These are phyloP conservation scores for Wallacemonas sp. DNA, from an alignment of 208 protist species.

Conservation along the genomic window DNA sequence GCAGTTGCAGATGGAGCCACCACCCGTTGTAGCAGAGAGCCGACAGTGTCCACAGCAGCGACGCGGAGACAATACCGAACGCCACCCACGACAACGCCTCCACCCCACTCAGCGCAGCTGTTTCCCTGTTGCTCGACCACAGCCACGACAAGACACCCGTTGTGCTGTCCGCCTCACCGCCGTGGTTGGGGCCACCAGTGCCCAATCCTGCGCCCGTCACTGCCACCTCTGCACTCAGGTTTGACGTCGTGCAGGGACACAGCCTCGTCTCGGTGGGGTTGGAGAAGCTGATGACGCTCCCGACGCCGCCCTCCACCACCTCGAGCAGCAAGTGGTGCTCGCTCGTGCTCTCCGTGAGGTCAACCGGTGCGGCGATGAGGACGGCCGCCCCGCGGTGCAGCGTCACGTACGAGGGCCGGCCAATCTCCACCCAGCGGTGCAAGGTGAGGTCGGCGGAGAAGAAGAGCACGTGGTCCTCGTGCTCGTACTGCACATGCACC, in stretches of 20 bases:
- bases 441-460: constrained; percentile 55
- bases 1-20: constrained; percentile 70
- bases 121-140: constrained; percentile 3
- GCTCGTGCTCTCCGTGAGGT: constrained; percentile 20
- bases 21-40: constrained; percentile 68
- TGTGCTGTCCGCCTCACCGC: not conserved
- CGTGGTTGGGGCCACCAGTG: not conserved
- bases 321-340: constrained; percentile 51
- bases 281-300: constrained; percentile 49
- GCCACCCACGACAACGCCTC: constrained; percentile 61
- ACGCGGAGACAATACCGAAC: constrained; percentile 57
- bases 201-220: not conserved
- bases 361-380: constrained; percentile 36
- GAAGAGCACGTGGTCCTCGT: constrained; percentile 46
- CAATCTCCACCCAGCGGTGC: constrained; percentile 48
- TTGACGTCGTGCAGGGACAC: not conserved
- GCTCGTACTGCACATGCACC: constrained; percentile 28
- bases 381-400: constrained; percentile 35
- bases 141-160: not conserved
- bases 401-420: constrained; percentile 34
- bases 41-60: constrained; percentile 62
- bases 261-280: not conserved
- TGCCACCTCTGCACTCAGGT: not conserved
- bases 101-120: constrained; percentile 36
- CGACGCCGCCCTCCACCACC: constrained; percentile 58